These are phyloP conservation scores for Cercospora sp. DNA, from an alignment of 2,329 filamentous ascomycete genomes.

Conservation along the genomic window DNA sequence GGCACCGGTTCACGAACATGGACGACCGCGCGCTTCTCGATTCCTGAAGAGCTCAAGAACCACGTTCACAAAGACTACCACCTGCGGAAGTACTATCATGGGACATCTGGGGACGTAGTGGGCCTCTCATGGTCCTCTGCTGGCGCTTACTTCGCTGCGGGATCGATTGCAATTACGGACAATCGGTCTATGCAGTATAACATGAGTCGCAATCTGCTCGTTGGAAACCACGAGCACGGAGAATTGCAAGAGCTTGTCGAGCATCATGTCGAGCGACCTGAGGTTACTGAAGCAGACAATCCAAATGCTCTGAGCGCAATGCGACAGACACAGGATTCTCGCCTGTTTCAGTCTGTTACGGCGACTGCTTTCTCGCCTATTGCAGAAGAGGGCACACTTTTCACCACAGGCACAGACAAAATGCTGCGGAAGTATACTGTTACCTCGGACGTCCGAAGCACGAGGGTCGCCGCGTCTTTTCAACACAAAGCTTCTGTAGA, in stretches of 20 bases:
- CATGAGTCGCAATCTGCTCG: conserved; percentile 56
- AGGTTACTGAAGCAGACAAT: conserved; percentile 38
- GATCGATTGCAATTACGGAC: conserved; percentile 58
- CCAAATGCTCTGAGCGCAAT: conserved; percentile 49
- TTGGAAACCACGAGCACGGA: conserved; percentile 49
- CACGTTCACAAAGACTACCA: conserved; percentile 45
- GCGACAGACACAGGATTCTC: conserved; percentile 51
- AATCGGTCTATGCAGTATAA: conserved; percentile 62
- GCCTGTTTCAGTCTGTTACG: conserved; percentile 59
- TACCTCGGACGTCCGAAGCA: not conserved
- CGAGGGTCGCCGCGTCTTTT: conserved; percentile 33
- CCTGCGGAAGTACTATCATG: conserved; percentile 53
- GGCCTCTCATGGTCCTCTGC: conserved; percentile 58
- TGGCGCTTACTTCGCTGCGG: conserved; percentile 57
- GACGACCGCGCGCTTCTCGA: conserved; percentile 11
- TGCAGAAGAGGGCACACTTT: conserved; percentile 21
- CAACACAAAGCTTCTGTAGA: conserved; percentile 52
- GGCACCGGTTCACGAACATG: conserved; percentile 29
- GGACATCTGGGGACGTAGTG: conserved; percentile 60
- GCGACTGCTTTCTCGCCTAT: conserved; percentile 54
- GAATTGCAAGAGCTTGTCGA: conserved; percentile 55
- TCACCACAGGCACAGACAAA: conserved; percentile 55
- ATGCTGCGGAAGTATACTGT: conserved; percentile 45
- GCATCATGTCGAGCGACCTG: conserved; percentile 51
- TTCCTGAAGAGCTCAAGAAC: conserved; percentile 34